Evolutionary conservation across 108 stramenopile species (phyloP).

Genomic region (Nitzschia sp.): DNA sequence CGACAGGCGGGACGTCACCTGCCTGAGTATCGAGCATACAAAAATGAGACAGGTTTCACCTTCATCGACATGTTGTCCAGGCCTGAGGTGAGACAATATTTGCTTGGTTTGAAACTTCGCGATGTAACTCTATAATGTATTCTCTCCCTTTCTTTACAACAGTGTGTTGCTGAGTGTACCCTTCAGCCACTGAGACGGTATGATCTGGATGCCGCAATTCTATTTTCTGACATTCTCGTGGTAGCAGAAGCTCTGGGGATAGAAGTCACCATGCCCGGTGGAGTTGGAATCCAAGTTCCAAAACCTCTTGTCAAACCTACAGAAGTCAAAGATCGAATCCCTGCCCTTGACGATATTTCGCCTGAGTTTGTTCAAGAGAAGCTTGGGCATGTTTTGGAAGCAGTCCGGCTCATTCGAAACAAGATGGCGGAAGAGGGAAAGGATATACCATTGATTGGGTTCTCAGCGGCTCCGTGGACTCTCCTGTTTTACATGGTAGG

Average conservation of each 20-base stretch:
- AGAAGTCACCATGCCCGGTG: constrained; percentile 93
- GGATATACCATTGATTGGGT: constrained; percentile 89
- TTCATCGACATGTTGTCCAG: constrained; percentile 87
- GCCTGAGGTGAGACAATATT: constrained; percentile 56
- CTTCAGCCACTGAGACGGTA: constrained; percentile 92
- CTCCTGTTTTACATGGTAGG: constrained; percentile 96
- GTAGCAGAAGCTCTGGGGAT: constrained; percentile 86
- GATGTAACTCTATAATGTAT: background rate
- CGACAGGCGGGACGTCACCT: constrained; percentile 95
- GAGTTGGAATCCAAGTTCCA: constrained; percentile 90
- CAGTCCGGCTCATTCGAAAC: constrained; percentile 67
- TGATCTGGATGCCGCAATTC: constrained; percentile 91
- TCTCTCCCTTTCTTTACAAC: background rate
- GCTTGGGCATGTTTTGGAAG: constrained; percentile 84
- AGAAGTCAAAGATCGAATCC: constrained; percentile 77
- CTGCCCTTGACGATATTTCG: constrained; percentile 51
- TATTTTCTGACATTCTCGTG: constrained; percentile 95
- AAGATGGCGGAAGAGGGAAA: constrained; percentile 81
- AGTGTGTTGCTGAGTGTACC: constrained; percentile 93
- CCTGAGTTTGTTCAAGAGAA: constrained; percentile 69
- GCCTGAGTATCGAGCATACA: constrained; percentile 89
- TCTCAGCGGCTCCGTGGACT: constrained; percentile 95
- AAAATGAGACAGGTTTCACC: constrained; percentile 74
- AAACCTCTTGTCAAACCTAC: constrained; percentile 73
- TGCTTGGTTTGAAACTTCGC: background rate